Base-by-base conservation (phyloP, 805 yeast genomes). In the Cyberlindnera japonica region DNA sequence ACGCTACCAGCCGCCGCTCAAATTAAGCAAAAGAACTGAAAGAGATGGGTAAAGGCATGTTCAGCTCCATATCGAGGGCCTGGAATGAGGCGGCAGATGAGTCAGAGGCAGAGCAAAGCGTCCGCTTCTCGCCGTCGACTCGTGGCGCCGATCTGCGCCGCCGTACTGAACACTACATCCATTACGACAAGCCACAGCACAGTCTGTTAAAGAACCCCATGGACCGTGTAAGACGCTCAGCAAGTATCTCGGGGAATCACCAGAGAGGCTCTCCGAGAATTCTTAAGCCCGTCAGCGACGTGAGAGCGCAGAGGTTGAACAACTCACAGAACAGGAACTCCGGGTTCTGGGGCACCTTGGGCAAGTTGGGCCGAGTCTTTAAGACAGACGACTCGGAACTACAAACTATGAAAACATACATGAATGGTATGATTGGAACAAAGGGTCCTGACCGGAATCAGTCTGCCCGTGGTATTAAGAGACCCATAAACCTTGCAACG, bases 61-160 rank as follows among this genome's bases (percentile, higher is more conserved):
- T 54, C 33, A 35, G 43, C 30, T 43, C 51, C 15, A 47, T 52
- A 9, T 23, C 53, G 11, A 54, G 49, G 20, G 52, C 37, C 13
- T 54, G 58, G 58, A 45, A 18, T 18, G 56, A 54, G 20, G 52
- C 50, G 5, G 38, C 50, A 4, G 54, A 47, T 6, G 54, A 51
- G 28, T 35, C 43, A 9, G 33, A 20, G 19, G 36, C 31, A 9
- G 40, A 37, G 19, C 37, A 40, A 18, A 43, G 42, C 18, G 47
- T 45, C 12, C 44, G 42, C 5, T 45, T 48, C 23, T 38, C 45
- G 3, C 51, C 55, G 2, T 33, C 45, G 2, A 38, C 44, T 5
- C 39, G 40, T 19, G 40, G 39, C 10, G 24, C 19, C 4, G 37
- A 17, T 14, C 12, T 10, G 16, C 36, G 31, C 25, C 37, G 30